Percentiles rank a stretch among this genome's conserved stretches.
phyloP scores from a whole-genome alignment of 1,284 basidiomycete genomes.

The Heterobasidion irregulare region DNA sequence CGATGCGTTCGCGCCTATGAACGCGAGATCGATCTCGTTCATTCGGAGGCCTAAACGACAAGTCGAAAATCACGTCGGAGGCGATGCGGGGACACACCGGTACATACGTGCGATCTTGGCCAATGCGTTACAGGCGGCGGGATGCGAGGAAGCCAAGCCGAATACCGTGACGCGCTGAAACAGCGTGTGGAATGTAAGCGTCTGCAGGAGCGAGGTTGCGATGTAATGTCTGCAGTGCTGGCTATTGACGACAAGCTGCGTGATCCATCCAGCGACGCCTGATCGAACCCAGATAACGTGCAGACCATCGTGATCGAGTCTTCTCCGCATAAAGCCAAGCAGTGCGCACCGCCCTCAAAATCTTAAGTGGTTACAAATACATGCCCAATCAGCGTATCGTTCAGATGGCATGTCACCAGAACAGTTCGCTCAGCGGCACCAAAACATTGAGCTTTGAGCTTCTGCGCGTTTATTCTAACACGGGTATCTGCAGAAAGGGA shows the following conservation, averaged over 20 bases:
- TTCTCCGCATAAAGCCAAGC: background rate
- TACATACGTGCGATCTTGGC: background rate
- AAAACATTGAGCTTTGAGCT: background rate
- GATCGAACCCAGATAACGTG: background rate
- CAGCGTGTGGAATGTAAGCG: background rate
- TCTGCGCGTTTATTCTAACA: background rate
- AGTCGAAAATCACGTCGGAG: background rate
- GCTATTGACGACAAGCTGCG: background rate
- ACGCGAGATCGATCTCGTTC: background rate
- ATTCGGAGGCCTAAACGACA: background rate
- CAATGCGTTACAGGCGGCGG: background rate
- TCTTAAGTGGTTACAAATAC: background rate
- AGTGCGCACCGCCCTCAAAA: background rate
- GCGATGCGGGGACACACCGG: background rate
- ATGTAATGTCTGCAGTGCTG: background rate
- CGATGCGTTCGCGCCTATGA: background rate
- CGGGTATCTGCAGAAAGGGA: background rate
- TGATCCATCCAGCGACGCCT: background rate
- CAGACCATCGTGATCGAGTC: background rate
- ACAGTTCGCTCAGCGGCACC: background rate
- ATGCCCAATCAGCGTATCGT: background rate
- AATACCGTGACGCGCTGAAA: background rate
- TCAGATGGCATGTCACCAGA: background rate
- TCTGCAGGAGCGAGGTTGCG: background rate
- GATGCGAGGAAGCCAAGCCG: background rate